Evolutionary conservation across 345 rosid species (phyloP), one percentile per base, ranked within the genome.

Genomic region (Psidium guajava): DNA sequence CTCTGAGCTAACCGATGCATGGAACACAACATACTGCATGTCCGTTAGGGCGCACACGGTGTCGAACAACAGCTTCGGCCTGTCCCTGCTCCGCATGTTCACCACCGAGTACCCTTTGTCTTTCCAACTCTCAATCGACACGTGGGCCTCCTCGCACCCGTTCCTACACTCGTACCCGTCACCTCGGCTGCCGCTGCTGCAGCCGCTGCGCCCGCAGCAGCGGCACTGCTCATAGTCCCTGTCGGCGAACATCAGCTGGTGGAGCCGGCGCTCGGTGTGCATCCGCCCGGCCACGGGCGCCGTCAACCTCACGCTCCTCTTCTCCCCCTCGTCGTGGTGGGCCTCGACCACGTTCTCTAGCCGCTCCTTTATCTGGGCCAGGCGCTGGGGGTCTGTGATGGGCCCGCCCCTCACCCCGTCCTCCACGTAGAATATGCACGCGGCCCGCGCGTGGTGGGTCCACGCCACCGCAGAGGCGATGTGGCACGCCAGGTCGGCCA

Each of bases 221-320:
- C 58, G 87, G 83, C 98, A 95, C 32, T 74, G 93, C 88, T 92
- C 92, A 50, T 91, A 92, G 86, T 96, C 99, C 86, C 88, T 59
- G 82, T 92, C 91, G 0, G 90, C 91, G 42, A 88, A 92, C 98
- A 97, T 91, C 82, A 97, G 84, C 88, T 96, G 98, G 87, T 96
- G 99, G 64, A 97, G 98, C 84, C 98, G 89, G 77, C 98, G 86
- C 88, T 96, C 98, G 0, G 98, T 91, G 89, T 96, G 99, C 6
- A 91, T 93, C 88, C 88, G 90, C 6, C 96, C 93, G 0, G 89
- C 85, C 10, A 91, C 86, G 0, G 93, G 95, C 5, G 90, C 88
- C 1, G 89, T 91, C 85, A 94, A 83, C 75, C 94, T 88, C 32
- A 94, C 95, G 64, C 93, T 93, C 85, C 86, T 88, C 84, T 83